These are phyloP conservation scores for Suillus luteus DNA, from an alignment of 768 basidiomycete species.

Conservation along the genomic window DNA sequence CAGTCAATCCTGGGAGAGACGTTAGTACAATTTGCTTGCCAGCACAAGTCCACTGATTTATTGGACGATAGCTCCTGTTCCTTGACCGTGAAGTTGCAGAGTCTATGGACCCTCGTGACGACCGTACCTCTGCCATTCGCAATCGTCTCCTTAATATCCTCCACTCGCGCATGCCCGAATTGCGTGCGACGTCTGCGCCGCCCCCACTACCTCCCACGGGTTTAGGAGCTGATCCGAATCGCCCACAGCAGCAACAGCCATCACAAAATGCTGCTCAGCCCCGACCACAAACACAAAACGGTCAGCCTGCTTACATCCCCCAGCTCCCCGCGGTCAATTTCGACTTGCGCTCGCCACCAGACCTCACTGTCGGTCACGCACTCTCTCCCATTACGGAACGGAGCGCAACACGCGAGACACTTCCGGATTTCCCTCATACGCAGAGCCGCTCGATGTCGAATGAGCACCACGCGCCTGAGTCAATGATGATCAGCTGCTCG, in stretches of 20 bases:
- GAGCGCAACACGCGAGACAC: conserved; percentile 34
- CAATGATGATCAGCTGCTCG: conserved; percentile 17
- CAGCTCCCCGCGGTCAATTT: conserved; percentile 68
- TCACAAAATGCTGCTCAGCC: conserved; percentile 31
- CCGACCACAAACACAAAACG: conserved; percentile 14
- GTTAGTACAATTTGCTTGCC: conserved; percentile 46
- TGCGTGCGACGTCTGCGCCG: conserved; percentile 8
- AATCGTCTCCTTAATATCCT: conserved; percentile 63
- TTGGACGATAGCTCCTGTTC: conserved; percentile 67
- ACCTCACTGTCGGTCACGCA: conserved; percentile 27
- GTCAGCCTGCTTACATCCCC: conserved; percentile 28
- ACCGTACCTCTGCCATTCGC: conserved; percentile 72
- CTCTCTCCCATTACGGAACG: conserved; percentile 72
- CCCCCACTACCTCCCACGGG: conserved; percentile 25
- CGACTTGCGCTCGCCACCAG: conserved; percentile 25
- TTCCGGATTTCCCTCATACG: conserved; percentile 20
- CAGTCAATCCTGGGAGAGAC: conserved; percentile 80
- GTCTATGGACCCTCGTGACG: conserved; percentile 72
- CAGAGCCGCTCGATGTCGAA: conserved; percentile 19
- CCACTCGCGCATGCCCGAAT: conserved; percentile 56
- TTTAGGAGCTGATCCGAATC: conserved; percentile 15
- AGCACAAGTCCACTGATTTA: conserved; percentile 19
- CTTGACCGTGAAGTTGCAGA: conserved; percentile 84
- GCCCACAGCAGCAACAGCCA: conserved; percentile 30
- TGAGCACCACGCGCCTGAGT: conserved; percentile 18